Base-by-base conservation (phyloP, 2,329 filamentous ascomycete species). In the Penicillium sp. region DNA sequence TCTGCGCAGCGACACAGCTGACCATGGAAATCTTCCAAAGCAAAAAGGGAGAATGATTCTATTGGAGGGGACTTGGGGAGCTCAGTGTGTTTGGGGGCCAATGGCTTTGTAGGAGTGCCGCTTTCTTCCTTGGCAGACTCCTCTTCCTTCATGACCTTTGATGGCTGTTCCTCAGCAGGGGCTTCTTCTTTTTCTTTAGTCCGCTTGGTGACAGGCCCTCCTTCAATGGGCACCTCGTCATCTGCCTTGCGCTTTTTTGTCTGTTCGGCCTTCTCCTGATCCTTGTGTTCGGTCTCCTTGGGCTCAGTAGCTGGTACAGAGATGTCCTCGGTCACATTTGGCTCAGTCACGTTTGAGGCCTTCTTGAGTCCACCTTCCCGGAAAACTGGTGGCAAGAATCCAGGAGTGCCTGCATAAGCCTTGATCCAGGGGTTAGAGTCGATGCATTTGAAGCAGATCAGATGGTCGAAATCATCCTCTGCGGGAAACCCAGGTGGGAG, bases 361-460 rank as follows among this genome's bases (percentile, higher is more conserved):
- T 54, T 54, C 15, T 51, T 48, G 15, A 63, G 33, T 24, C 59
- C 59, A 8, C 64, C 64, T 29, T 71, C 59, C 53, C 69, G 68
- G 57, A 82, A 84, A 0, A 96, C 79, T 0, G 90, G 79, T 0
- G 81, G 75, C 0, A 97, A 74, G 62, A 98, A 97, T 0, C 90
- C 89, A 0, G 80, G 64, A 0, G 86, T 80, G 2, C 85, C 85
- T 6, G 87, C 89, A 64, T 97, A 97, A 55, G 77, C 76, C 72
- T 91, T 94, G 67, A 97, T 84, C 93, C 93, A 98, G 0, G 89
- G 87, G 59, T 89, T 81, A 1, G 88, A 81, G 35, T 90, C 83
- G 13, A 95, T 79, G 60, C 93, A 98, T 65, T 95, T 94, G 74
- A 93, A 95, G 74, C 93, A 98, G 33, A 98, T 78, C 62, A 97